Percentiles rank a stretch among this genome's conserved stretches.
These are phyloP conservation scores for Pseudopithomyces chartarum DNA, from an alignment of 2,329 filamentous ascomycete genomes.

Conservation along the genomic window DNA sequence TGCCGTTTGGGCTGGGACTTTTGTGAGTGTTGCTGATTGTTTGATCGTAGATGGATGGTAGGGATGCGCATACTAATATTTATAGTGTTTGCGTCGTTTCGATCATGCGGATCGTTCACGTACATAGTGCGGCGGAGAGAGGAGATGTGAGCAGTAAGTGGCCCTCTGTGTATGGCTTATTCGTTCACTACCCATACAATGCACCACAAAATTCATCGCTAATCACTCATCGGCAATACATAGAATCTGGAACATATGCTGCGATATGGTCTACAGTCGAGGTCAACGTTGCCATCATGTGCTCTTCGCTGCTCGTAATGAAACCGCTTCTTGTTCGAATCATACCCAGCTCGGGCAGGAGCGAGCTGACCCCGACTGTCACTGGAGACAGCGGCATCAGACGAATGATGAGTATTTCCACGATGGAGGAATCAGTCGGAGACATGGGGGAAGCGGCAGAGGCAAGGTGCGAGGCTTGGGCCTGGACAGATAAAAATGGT, in stretches of 20 bases:
- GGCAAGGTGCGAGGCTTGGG: neutral
- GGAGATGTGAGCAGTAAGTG: constrained; percentile 31
- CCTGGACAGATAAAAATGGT: neutral
- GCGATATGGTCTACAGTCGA: constrained; percentile 50
- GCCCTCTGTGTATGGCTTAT: neutral
- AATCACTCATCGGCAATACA: too few species aligned
- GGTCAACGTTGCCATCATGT: constrained; percentile 52
- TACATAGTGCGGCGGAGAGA: constrained; percentile 21
- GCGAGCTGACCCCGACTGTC: constrained; percentile 16
- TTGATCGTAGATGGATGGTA: neutral
- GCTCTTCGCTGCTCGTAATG: constrained; percentile 50
- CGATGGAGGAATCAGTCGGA: neutral
- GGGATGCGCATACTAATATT: neutral
- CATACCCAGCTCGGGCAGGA: constrained; percentile 37
- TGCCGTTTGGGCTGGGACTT: constrained; percentile 43
- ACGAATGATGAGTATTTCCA: neutral
- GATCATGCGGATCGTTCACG: constrained; percentile 34
- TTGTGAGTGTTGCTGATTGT: neutral
- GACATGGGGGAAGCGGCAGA: neutral
- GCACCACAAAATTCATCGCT: neutral
- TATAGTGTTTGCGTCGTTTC: constrained; percentile 35
- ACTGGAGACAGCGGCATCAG: neutral
- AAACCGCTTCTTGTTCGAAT: constrained; percentile 47
- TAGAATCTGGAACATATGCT: constrained; percentile 46
- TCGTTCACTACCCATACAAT: neutral